Evolutionary conservation across 257 asterid genomes (phyloP), one percentile per base, ranked within the genome.

Genomic region (Solanum corneliomulleri): DNA sequence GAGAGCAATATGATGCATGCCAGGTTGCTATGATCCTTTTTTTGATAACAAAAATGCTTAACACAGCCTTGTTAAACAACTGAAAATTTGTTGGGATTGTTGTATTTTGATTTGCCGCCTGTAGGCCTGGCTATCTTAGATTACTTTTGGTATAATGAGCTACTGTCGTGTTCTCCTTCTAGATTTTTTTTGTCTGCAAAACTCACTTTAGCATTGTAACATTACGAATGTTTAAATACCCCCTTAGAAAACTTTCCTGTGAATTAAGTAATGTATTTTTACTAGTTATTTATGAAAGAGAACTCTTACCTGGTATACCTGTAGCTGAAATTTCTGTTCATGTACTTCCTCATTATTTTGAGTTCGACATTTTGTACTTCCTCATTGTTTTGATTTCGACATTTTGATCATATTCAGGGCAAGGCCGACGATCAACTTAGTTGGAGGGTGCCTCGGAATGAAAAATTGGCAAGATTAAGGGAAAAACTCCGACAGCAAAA

Each of bases 381-480:
- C 69, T 31, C 29, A 81, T 81, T n/a, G 11, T 81, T 81, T 80
- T 47, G 27, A 47, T 80, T 29, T 29, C 49, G 35, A 62, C 58
- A 85, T 64, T 83, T 25, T 49, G 66, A 27, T 88, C 29, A 52
- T 76, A 84, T 18, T 86, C 89, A 97, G 99, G 96, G 99, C 70
- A 96, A 94, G 93, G 98, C 99, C 69, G 98, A 97, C 90, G 99
- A 97, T 93, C 99, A 97, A 91, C 93, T 91, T 74, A 93, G 95
- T 90, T 97, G 97, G 98, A 91, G 94, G 89, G 93, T 96, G 88
- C 95, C 92, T 81, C 95, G 94, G 86, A 91, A 93, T 85, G 99
- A 97, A 93, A 97, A 95, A 87, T 88, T 97, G 86, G 89, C 92
- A 6, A 94, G 92, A 92, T 89, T 93, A 91, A 94, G 91, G 91